Evolutionary conservation across 345 rosid species (phyloP), one percentile per base, ranked within the genome.

Genomic region (Populus tremula): DNA sequence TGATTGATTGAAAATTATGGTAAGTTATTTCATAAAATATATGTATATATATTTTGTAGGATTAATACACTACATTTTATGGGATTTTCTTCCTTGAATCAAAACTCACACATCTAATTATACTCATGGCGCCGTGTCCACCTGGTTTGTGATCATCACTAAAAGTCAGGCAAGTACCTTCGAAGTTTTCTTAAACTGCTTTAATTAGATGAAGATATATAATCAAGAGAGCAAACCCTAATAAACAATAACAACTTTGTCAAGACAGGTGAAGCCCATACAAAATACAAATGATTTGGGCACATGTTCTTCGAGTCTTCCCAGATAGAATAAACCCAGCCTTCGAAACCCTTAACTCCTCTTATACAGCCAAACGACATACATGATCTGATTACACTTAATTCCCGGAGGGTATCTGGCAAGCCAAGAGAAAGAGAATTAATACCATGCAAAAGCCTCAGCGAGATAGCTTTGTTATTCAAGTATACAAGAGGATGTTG

Each of bases 221-320:
- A 33, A 83, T 81, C 78, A 76, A 79, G 71, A 72, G 8, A 33
- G 36, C 71, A 54, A 47, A 61, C 31, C 61, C 27, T 33, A 81
- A 79, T 78, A 73, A 80, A 82, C 72, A 83, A 82, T 53, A 53
- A 66, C 77, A 35, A 36, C 35, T 81, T 72, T 62, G 67, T 18
- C 68, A 83, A 81, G 92, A 87, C 88, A 88, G 77, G 83, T 36
- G 82, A 89, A 88, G 85, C 69, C 88, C 94, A 86, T 79, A 66
- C 87, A 85, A 91, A 93, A 86, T 79, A 66, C 87, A 85, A 91
- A 93, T 93, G 94, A 93, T 93, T 85, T 83, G 84, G 69, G 80
- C 96, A 89, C 93, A 90, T 90, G 94, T 76, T 23, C 41, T 77
- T 77, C 69, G 85, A 72, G 78, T 66, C 70, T 84, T 74, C 80